Conservation (phyloP, 1,139 yeast species). For the Taphrina populina region DNA sequence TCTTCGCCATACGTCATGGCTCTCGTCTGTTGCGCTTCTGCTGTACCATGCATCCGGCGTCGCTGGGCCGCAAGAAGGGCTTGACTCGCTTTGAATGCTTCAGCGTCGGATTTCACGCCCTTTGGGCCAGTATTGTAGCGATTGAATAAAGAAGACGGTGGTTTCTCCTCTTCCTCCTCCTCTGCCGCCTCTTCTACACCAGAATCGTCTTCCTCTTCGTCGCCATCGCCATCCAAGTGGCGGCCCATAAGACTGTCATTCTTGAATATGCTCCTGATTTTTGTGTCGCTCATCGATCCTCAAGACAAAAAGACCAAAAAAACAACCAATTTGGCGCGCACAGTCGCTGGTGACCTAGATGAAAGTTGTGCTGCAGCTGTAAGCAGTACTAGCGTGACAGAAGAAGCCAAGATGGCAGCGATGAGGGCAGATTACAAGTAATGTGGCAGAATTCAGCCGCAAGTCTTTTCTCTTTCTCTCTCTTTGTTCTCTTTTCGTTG, state of each 20-base stretch:
- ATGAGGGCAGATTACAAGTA: too few relatives aligned
- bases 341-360: neutral
- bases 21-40: neutral
- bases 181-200: slow-evolving; percentile 1
- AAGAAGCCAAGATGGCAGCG: too few relatives aligned
- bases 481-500: too few relatives aligned
- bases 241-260: slow-evolving; percentile 27
- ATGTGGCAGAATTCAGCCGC: too few relatives aligned
- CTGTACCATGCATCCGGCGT: neutral
- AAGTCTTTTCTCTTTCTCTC: too few relatives aligned
- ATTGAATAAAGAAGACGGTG: neutral
- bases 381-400: too few relatives aligned
- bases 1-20: slow-evolving; percentile 28
- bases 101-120: slow-evolving; percentile 35
- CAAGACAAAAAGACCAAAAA: neutral
- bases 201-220: slow-evolving; percentile 4
- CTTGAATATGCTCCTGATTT: slow-evolving; percentile 19
- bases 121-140: slow-evolving; percentile 36
- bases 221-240: slow-evolving; percentile 28
- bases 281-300: slow-evolving; percentile 13
- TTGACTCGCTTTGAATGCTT: neutral
- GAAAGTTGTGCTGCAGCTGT: too few relatives aligned
- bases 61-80: too few relatives aligned
- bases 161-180: too few relatives aligned
- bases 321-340: neutral